These are phyloP conservation scores for Tulasnella calospora DNA, from an alignment of 768 basidiomycete genomes.

Conservation along the genomic window DNA sequence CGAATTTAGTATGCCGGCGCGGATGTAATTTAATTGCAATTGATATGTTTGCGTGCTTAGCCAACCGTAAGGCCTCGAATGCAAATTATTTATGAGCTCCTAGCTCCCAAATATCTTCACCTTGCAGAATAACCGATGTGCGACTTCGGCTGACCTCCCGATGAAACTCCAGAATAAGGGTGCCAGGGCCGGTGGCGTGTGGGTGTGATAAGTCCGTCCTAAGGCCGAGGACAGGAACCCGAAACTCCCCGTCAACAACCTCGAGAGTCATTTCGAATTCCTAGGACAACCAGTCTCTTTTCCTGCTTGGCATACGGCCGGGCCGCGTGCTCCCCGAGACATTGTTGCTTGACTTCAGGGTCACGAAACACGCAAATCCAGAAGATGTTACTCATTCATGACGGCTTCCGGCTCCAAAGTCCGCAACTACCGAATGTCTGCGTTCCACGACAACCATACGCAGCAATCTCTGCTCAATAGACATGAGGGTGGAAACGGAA, in stretches of 20 bases:
- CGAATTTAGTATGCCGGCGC: neutral
- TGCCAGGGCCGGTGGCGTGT: too few species aligned
- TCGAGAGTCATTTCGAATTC: neutral
- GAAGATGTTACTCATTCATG: neutral
- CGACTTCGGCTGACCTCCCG: too few species aligned
- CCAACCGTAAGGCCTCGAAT: too few species aligned
- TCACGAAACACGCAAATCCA: neutral
- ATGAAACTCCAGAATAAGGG: too few species aligned
- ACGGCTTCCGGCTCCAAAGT: neutral
- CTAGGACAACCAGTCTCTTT: neutral
- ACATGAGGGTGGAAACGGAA: neutral
- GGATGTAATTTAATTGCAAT: neutral
- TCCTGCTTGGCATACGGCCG: neutral
- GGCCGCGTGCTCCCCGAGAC: neutral
- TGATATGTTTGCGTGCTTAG: too few species aligned
- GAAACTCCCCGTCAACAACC: neutral
- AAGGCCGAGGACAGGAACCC: too few species aligned
- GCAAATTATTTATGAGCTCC: too few species aligned
- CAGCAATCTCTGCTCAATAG: too few species aligned
- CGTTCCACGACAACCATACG: neutral
- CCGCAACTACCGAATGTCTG: neutral
- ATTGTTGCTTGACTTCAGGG: neutral
- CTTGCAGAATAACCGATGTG: too few species aligned
- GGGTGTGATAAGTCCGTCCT: too few species aligned
- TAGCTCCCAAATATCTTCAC: too few species aligned